Percentiles rank a stretch among this genome's conserved stretches.
These are phyloP conservation scores for Dictyostelium citrinum DNA, from an alignment of 78 protist genomes.

Conservation along the genomic window DNA sequence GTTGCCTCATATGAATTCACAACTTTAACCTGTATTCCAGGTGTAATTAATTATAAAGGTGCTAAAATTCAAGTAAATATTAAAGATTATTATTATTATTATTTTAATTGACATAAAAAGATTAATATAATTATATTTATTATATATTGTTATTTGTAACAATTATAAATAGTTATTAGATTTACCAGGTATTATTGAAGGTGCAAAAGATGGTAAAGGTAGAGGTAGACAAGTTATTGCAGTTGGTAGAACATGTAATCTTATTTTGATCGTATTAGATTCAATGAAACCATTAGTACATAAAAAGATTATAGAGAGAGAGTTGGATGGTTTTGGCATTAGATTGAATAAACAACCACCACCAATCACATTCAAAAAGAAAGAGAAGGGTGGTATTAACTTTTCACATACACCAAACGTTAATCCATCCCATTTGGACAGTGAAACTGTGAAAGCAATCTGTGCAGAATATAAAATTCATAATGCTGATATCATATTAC, in stretches of 20 bases:
- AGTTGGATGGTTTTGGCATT: conserved; percentile 99
- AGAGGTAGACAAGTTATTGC: conserved; percentile 98
- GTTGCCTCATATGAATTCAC: conserved; percentile 99
- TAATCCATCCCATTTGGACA: conserved; percentile 81
- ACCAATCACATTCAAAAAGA: conserved; percentile 87
- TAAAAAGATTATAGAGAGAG: conserved; percentile 95
- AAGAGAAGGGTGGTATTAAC: conserved; percentile 98
- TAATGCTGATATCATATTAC: conserved; percentile 94
- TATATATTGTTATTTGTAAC: background rate
- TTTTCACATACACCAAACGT: conserved; percentile 76
- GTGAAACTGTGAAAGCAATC: conserved; percentile 85
- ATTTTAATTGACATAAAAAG: too few relatives aligned
- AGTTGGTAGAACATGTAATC: conserved; percentile 97
- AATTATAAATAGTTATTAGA: conserved; percentile 90
- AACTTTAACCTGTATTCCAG: conserved; percentile 99
- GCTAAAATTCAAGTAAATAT: conserved; percentile 93
- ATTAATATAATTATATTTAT: background rate
- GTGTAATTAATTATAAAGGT: conserved; percentile 95
- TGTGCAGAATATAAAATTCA: conserved; percentile 92
- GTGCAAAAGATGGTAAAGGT: conserved; percentile 99
- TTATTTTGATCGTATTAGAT: conserved; percentile 97
- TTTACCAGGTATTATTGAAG: conserved; percentile 99
- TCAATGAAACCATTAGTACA: conserved; percentile 94
- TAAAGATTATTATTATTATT: too few relatives aligned
- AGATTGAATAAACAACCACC: conserved; percentile 98